phyloP scores from a whole-genome alignment of 2,329 filamentous ascomycete species.

The Leptographium galeiforme region DNA sequence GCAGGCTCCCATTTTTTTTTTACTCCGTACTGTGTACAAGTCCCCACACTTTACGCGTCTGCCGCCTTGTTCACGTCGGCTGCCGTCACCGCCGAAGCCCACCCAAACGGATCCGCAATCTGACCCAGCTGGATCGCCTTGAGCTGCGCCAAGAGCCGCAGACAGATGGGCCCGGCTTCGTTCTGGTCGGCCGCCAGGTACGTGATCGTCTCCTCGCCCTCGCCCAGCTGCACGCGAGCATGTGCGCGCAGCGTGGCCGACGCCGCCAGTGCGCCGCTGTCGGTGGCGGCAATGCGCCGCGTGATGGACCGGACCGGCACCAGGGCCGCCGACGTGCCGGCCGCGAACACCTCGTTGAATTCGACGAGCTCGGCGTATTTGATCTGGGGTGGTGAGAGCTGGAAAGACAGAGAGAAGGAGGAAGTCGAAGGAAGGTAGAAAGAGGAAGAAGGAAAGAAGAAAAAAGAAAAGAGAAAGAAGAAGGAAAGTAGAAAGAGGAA shows the following conservation, averaged over 20 bases:
- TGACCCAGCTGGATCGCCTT: constrained; percentile 80
- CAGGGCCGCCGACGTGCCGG: constrained; percentile 79
- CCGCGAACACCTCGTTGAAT: constrained; percentile 71
- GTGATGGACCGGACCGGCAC: constrained; percentile 90
- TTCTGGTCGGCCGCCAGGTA: constrained; percentile 43
- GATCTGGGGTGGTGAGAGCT: constrained; percentile 31
- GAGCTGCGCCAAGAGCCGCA: constrained; percentile 59
- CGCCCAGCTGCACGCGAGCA: constrained; percentile 23
- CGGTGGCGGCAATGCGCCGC: constrained; percentile 33
- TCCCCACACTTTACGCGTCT: not conserved
- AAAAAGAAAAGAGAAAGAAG: too few species aligned
- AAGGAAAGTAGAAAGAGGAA: too few species aligned
- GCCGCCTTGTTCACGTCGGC: constrained; percentile 27
- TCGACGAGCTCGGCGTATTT: constrained; percentile 42
- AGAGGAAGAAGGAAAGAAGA: too few species aligned
- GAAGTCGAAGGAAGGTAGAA: too few species aligned
- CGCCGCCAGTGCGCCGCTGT: constrained; percentile 25
- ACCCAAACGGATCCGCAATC: constrained; percentile 62
- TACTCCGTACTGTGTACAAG: not conserved
- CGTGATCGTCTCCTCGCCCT: constrained; percentile 33
- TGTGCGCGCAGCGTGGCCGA: constrained; percentile 11
- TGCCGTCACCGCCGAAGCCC: constrained; percentile 41
- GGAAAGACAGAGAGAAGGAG: too few species aligned
- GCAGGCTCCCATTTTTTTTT: not conserved
- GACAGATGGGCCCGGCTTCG: constrained; percentile 60